These are phyloP conservation scores for Candida vaughaniae DNA, from an alignment of 805 yeast species.

Conservation along the genomic window DNA sequence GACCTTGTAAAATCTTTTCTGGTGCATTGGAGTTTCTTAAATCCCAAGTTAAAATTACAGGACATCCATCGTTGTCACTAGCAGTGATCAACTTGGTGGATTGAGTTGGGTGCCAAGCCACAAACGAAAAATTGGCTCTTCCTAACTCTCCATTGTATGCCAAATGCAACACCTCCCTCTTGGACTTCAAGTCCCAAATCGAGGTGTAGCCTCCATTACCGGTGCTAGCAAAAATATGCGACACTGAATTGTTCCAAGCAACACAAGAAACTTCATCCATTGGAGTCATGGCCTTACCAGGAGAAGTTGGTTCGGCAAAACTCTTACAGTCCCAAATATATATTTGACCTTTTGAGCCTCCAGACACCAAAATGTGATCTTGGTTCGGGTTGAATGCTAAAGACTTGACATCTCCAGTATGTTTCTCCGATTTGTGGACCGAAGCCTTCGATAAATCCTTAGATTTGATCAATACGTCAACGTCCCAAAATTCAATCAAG, in stretches of 20 bases:
- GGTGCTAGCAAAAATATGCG: slow-evolving; percentile 88
- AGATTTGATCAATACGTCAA: slow-evolving; percentile 45
- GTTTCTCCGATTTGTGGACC: slow-evolving; percentile 54
- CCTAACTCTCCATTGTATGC: slow-evolving; percentile 56
- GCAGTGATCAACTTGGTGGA: slow-evolving; percentile 88
- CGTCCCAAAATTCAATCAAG: slow-evolving; percentile 74
- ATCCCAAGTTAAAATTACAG: slow-evolving; percentile 89
- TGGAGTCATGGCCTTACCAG: slow-evolving; percentile 80
- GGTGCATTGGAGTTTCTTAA: slow-evolving; percentile 93
- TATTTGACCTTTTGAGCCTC: slow-evolving; percentile 87
- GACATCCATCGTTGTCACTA: slow-evolving; percentile 74
- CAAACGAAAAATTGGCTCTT: slow-evolving; percentile 72
- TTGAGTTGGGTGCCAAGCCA: slow-evolving; percentile 93
- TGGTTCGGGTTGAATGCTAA: slow-evolving; percentile 78
- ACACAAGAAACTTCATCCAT: slow-evolving; percentile 77
- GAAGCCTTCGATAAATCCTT: slow-evolving; percentile 42
- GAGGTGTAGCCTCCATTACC: slow-evolving; percentile 84
- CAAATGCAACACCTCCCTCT: slow-evolving; percentile 85
- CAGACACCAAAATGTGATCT: slow-evolving; percentile 72
- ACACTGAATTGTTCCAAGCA: slow-evolving; percentile 83
- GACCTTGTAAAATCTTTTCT: slow-evolving; percentile 71
- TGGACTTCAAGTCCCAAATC: slow-evolving; percentile 89
- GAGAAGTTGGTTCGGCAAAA: slow-evolving; percentile 54
- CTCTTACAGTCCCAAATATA: slow-evolving; percentile 85
- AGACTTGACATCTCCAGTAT: slow-evolving; percentile 67